Evolutionary conservation across 1,284 basidiomycete species (phyloP), one percentile per base, ranked within the genome.

Genomic region (Rhodotorula sp.): DNA sequence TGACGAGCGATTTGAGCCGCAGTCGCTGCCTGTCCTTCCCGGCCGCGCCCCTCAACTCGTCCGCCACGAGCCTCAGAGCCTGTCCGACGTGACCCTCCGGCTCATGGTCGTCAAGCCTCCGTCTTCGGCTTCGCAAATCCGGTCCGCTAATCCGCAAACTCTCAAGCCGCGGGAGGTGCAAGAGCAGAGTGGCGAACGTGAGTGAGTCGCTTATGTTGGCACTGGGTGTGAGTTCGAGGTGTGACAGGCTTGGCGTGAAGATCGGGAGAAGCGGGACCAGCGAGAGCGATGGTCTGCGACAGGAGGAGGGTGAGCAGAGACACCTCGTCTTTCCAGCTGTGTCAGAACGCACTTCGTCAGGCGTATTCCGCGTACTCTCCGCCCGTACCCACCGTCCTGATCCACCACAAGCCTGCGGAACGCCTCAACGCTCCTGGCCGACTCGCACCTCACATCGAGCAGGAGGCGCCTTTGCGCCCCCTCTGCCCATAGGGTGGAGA

Each of bases 41-140:
- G 1, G 1, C 20, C 6, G 26, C 57, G 28, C 18, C 52, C 44
- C 16, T 31, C 20, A 11, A 8, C 2, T 11, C 18, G 16, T 34
- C 53, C 7, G 53, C 53, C 4, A 65, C 31, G 18, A 4, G 10
- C 5, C 64, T 40, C 18, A 65, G 52, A 18, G 58, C 58, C 46
- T 56, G 57, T 7, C 58, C 64, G 16, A 60, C 46, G 20, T 59
- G 51, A 1, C 64, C 64, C 37, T 65, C 64, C 1, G 64, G 64
- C 34, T 65, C 64, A 2, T 51, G 18, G 5, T 60, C 48, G 16
- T 34, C 18, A 2, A 56, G 31, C 8, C 65, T n/a, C 1, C 28
- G 31, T 18, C 59, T 24, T 4, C 59, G 58, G 8, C n/a, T 30
- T 16, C 57, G 55, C 28, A 34, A 15, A 26, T 67, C 65, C 48